A percentile compares a stretch with the other conserved stretches of the same genome.
Conservation (phyloP, 2,329 filamentous ascomycete genomes). For the Fusarium guadeloupense region DNA sequence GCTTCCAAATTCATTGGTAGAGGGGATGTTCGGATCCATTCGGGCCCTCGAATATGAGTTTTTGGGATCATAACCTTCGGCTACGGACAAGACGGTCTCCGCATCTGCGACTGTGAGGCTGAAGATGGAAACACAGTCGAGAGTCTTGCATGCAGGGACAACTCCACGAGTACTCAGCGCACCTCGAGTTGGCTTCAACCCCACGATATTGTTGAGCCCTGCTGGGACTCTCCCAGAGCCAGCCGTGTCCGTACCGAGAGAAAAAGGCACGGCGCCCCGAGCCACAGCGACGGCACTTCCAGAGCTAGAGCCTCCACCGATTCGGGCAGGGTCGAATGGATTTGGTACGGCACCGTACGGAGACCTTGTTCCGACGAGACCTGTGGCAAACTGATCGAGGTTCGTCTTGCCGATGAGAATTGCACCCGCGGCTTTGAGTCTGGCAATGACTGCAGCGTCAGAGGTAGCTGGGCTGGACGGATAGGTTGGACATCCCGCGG, state of each 20-base stretch:
- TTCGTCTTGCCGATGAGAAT: constrained; percentile 68
- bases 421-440: constrained; percentile 62
- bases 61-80: constrained; percentile 57
- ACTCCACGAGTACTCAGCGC: constrained; percentile 60
- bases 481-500: constrained; percentile 61
- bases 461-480: constrained; percentile 54
- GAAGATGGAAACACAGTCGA: constrained; percentile 67
- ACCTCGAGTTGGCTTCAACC: constrained; percentile 62
- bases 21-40: constrained; percentile 6
- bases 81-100: constrained; percentile 57
- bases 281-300: constrained; percentile 65
- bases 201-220: constrained; percentile 63
- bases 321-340: constrained; percentile 53
- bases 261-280: constrained; percentile 63
- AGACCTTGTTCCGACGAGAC: constrained; percentile 68
- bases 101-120: constrained; percentile 60
- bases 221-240: constrained; percentile 64
- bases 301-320: constrained; percentile 65
- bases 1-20: constrained; percentile 44
- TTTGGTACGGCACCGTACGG: constrained; percentile 66
- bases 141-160: constrained; percentile 63
- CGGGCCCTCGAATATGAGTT: constrained; percentile 62
- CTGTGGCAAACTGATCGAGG: constrained; percentile 71
- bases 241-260: constrained; percentile 65
- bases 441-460: constrained; percentile 59